Evolutionary conservation across 2,329 filamentous ascomycete genomes (phyloP).

Genomic region (Trichophyton mentagrophytes): DNA sequence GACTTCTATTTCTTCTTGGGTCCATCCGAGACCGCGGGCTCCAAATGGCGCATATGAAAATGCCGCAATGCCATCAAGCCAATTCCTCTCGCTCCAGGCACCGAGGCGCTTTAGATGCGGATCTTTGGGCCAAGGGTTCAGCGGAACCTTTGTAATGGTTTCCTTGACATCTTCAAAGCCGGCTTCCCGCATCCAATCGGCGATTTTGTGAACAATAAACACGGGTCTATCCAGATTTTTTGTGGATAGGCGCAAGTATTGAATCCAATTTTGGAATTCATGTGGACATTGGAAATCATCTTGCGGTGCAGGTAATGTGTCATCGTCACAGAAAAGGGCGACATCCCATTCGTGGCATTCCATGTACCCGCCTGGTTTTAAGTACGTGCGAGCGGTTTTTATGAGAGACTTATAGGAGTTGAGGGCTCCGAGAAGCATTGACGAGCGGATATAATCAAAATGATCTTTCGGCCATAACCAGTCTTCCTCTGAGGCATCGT

Average conservation of each 20-base stretch:
- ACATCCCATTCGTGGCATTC: constrained; percentile 35
- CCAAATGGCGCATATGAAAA: constrained; percentile 34
- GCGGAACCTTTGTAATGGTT: constrained; percentile 15
- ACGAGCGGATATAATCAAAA: constrained; percentile 49
- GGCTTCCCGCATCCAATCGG: constrained; percentile 15
- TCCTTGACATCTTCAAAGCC: constrained; percentile 17
- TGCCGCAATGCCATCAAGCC: constrained; percentile 32
- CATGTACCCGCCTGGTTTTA: constrained; percentile 44
- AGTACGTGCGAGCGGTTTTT: constrained; percentile 37
- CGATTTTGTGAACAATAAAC: constrained; percentile 36
- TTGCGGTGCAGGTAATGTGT: constrained; percentile 38
- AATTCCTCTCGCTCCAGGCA: constrained; percentile 37
- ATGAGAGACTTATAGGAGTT: constrained; percentile 45
- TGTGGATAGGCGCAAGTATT: constrained; percentile 32
- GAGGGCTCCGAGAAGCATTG: constrained; percentile 46
- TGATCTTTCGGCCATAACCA: constrained; percentile 41
- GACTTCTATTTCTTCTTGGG: constrained; percentile 35
- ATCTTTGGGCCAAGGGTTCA: constrained; percentile 20
- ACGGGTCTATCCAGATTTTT: constrained; percentile 34
- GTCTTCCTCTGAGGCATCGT: constrained; percentile 51
- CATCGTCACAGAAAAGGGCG: constrained; percentile 41
- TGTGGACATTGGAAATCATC: constrained; percentile 24
- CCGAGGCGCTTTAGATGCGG: constrained; percentile 37
- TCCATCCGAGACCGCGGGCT: constrained; percentile 29
- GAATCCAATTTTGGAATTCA: constrained; percentile 38